Evolutionary conservation across 352 stramenopile genomes (phyloP).

Genomic region (Aphanomyces cochlioides): DNA sequence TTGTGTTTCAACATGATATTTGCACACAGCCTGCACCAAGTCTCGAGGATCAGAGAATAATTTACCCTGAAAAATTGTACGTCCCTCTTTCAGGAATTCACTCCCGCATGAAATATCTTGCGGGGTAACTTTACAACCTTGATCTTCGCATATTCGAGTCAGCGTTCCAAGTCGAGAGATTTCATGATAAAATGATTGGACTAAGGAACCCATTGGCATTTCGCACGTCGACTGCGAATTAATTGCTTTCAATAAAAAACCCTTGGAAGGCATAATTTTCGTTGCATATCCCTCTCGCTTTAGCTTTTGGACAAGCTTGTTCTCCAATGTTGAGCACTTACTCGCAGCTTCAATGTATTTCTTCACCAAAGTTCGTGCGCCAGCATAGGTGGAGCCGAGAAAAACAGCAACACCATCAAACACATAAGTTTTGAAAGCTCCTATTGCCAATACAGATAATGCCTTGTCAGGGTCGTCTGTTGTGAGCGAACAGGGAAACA

Average conservation of each 20-base stretch:
- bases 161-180: constrained; percentile 7
- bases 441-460: constrained; percentile 3
- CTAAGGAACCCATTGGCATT: constrained; percentile 8
- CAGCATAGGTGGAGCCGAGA: constrained; percentile 6
- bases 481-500: constrained; percentile 1
- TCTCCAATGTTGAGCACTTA: neutral
- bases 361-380: constrained; percentile 5
- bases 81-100: constrained; percentile 9
- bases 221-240: neutral
- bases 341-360: constrained; percentile 3
- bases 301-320: constrained; percentile 20
- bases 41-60: neutral
- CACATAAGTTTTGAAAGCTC: constrained; percentile 5
- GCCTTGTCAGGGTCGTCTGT: neutral
- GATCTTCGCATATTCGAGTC: constrained; percentile 9
- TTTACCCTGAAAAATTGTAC: constrained; percentile 1
- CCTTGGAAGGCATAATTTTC: neutral
- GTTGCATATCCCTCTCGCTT: neutral
- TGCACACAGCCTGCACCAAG: neutral
- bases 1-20: neutral
- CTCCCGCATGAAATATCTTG: neutral
- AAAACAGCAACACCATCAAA: constrained; percentile 25
- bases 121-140: neutral
- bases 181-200: constrained; percentile 12
- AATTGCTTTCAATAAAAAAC: constrained; percentile 2